Evolutionary conservation across 768 basidiomycete species (phyloP).

Genomic region (Russula ochroleuca): DNA sequence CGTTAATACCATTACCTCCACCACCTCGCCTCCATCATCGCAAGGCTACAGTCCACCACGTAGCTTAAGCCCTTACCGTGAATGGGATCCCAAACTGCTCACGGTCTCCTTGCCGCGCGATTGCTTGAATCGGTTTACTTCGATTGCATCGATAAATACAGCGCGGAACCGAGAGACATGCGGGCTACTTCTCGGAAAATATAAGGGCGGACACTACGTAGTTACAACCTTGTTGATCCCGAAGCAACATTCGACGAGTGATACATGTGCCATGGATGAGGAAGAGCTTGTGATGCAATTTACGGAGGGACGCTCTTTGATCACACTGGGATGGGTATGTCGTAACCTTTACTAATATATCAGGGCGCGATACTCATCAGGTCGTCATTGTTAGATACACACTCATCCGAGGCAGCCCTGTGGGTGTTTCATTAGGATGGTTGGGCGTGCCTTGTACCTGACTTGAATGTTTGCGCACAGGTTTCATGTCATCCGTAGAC

Average conservation of each 20-base stretch:
- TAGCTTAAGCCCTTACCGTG: constrained; percentile 38
- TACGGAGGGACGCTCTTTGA: constrained; percentile 72
- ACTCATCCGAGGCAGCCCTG: constrained; percentile 89
- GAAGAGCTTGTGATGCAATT: constrained; percentile 85
- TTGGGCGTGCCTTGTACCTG: constrained; percentile 1
- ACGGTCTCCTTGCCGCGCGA: constrained; percentile 67
- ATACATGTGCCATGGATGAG: constrained; percentile 87
- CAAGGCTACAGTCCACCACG: constrained; percentile 73
- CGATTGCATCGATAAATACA: constrained; percentile 79
- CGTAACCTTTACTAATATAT: constrained; percentile 2
- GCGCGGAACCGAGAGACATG: constrained; percentile 78
- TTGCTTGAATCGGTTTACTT: constrained; percentile 66
- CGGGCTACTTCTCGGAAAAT: constrained; percentile 71
- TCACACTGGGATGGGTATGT: constrained; percentile 89
- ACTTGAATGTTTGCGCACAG: constrained; percentile 34
- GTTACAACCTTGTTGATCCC: constrained; percentile 83
- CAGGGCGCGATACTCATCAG: constrained; percentile 8
- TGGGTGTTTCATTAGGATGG: constrained; percentile 32
- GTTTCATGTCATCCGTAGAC: constrained; percentile 94
- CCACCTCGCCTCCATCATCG: constrained; percentile 35
- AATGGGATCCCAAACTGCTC: constrained; percentile 39
- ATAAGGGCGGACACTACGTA: constrained; percentile 52
- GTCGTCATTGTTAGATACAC: constrained; percentile 60
- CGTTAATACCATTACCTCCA: constrained; percentile 55
- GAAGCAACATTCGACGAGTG: constrained; percentile 78